phyloP scores from a whole-genome alignment of 169 alveolate genomes.

The Plasmodium chabaudi region DNA sequence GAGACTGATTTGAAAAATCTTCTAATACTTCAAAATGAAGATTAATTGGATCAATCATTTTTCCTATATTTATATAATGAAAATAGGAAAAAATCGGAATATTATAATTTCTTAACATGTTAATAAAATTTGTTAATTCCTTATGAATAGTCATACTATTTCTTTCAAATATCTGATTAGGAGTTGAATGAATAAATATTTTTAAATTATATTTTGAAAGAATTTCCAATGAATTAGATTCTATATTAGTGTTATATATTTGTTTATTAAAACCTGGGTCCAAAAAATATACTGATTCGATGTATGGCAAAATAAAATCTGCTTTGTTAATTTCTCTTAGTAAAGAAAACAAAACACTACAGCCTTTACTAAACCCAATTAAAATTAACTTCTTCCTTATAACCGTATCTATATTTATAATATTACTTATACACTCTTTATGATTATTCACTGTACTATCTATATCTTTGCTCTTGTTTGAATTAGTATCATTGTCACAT shows the following conservation, averaged over 20 bases:
- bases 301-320: background rate
- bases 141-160: slow-evolving; percentile 15
- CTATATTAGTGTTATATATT: slow-evolving; percentile 17
- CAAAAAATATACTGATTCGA: slow-evolving; percentile 45
- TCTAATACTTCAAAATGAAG: slow-evolving; percentile 57
- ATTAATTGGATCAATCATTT: slow-evolving; percentile 7
- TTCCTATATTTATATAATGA: slow-evolving; percentile 21
- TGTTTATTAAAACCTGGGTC: slow-evolving; percentile 64
- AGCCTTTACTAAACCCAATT: slow-evolving; percentile 74
- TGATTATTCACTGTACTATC: background rate
- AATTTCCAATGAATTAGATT: slow-evolving; percentile 23
- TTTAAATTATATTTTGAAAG: slow-evolving; percentile 25
- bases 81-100: slow-evolving; percentile 23
- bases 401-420: background rate
- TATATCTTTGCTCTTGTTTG: too few relatives aligned
- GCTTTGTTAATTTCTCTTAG: slow-evolving; percentile 37
- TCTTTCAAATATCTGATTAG: slow-evolving; percentile 26
- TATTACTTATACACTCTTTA: background rate
- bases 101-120: slow-evolving; percentile 4
- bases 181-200: slow-evolving; percentile 57
- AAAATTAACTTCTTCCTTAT: slow-evolving; percentile 18
- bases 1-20: slow-evolving; percentile 8
- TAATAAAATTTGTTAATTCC: slow-evolving; percentile 33
- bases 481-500: too few relatives aligned
- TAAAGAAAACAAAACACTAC: slow-evolving; percentile 43